A percentile compares a stretch with the other conserved stretches of the same genome.
These are phyloP conservation scores for Sugiyamaella qingdaonensis DNA, from an alignment of 805 yeast species.

Conservation along the genomic window DNA sequence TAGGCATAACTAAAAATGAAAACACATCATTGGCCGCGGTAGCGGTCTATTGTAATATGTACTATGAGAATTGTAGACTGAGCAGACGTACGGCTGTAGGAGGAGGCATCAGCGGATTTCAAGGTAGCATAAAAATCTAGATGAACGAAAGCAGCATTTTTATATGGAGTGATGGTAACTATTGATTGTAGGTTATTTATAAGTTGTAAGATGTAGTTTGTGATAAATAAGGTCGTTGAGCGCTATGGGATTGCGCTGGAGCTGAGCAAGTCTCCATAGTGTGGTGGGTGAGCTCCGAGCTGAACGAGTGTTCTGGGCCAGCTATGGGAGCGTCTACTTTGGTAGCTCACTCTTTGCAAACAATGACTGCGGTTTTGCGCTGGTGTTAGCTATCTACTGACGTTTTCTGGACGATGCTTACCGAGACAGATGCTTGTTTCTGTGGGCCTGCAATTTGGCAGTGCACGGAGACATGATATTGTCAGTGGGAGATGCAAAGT, in stretches of 20 bases:
- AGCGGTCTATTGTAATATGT: not conserved
- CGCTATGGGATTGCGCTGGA: not conserved
- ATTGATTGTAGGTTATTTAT: too few species aligned
- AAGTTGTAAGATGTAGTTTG: not conserved
- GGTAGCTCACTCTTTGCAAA: constrained; percentile 6
- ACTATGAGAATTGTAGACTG: not conserved
- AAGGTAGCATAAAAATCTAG: too few species aligned
- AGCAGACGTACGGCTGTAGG: not conserved
- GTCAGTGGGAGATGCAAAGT: constrained; percentile 54
- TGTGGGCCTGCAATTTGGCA: constrained; percentile 49
- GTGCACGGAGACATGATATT: constrained; percentile 55
- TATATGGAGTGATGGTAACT: too few species aligned
- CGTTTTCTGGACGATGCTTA: constrained; percentile 21
- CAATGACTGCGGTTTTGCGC: constrained; percentile 16
- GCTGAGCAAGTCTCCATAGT: too few species aligned
- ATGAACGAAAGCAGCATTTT: too few species aligned
- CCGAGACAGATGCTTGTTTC: constrained; percentile 38
- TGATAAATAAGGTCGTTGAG: not conserved
- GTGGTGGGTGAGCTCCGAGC: too few species aligned
- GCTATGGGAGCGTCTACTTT: constrained; percentile 4
- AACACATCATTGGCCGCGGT: not conserved
- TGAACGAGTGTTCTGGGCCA: constrained; percentile 7
- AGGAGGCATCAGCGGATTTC: too few species aligned
- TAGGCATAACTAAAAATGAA: constrained; percentile 1
- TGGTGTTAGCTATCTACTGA: not conserved